Conservation (phyloP, 768 basidiomycete species). For the Collybiopsis luxurians region DNA sequence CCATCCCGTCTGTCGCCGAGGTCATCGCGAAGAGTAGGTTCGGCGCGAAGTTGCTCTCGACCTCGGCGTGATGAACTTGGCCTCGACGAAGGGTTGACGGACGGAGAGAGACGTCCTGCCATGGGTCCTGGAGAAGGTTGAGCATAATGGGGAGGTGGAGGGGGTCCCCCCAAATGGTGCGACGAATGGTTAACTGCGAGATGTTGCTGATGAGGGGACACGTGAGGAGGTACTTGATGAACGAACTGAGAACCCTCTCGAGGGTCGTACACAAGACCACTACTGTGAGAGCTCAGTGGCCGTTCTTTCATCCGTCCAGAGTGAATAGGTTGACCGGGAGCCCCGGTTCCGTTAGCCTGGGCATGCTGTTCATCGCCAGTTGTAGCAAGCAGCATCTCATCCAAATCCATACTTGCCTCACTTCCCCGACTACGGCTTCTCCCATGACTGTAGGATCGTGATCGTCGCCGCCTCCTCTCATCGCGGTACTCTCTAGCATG, state of each 20-base stretch:
- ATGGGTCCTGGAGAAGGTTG: conserved; percentile 18
- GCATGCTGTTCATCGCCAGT: conserved; percentile 1
- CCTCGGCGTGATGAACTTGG: conserved; percentile 1
- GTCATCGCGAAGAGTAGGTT: conserved; percentile 15
- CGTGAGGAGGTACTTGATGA: not conserved
- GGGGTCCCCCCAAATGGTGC: conserved; percentile 2
- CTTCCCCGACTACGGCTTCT: conserved; percentile 2
- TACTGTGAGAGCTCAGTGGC: not conserved
- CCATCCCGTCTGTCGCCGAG: conserved; percentile 22
- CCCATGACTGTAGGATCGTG: conserved; percentile 3
- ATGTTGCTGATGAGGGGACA: conserved; percentile 1
- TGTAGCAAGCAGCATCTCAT: conserved; percentile 1
- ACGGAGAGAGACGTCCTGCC: conserved; percentile 17
- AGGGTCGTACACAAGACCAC: not conserved
- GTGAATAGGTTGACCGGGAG: not conserved
- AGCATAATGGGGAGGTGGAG: conserved; percentile 19
- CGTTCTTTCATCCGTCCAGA: not conserved
- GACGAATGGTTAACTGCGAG: not conserved
- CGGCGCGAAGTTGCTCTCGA: conserved; percentile 7
- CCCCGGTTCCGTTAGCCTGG: not conserved
- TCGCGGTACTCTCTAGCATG: not conserved
- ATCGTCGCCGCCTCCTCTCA: not conserved
- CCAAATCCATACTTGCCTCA: conserved; percentile 2
- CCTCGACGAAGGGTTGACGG: conserved; percentile 10
- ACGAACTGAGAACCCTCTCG: conserved; percentile 2